A percentile compares a stretch with the other conserved stretches of the same genome.
Evolutionary conservation across 2,329 filamentous ascomycete species (phyloP).

Genomic region (Fusarium longipes): DNA sequence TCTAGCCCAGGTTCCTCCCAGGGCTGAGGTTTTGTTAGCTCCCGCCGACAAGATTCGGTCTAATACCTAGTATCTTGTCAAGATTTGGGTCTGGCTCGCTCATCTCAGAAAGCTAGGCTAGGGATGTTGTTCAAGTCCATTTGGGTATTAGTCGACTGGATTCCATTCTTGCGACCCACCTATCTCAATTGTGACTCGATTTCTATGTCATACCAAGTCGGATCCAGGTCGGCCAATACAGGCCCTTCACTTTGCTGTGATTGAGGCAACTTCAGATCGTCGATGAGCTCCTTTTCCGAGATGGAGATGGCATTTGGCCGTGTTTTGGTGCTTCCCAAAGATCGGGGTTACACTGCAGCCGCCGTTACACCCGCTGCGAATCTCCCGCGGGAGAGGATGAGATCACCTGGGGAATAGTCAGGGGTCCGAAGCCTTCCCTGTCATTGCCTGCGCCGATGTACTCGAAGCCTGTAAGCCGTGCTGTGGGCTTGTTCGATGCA

Average conservation of each 20-base stretch:
- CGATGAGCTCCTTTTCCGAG: conserved; percentile 5
- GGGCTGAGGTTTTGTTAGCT: conserved; percentile 13
- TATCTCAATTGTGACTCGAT: background rate
- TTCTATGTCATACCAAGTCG: conserved; percentile 14
- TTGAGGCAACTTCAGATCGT: conserved; percentile 2
- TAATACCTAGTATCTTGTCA: background rate
- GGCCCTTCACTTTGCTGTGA: background rate
- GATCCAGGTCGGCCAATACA: conserved; percentile 2
- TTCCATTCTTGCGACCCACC: conserved; percentile 4
- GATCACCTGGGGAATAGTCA: conserved; percentile 27
- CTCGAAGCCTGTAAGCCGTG: background rate
- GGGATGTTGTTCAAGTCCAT: background rate
- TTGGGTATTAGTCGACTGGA: background rate
- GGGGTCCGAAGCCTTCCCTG: conserved; percentile 12
- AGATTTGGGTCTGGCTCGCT: background rate
- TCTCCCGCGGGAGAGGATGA: conserved; percentile 17
- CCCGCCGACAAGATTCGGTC: conserved; percentile 10
- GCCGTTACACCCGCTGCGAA: conserved; percentile 32
- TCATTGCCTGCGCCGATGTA: background rate
- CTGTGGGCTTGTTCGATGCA: background rate
- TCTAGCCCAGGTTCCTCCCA: conserved; percentile 9
- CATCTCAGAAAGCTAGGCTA: background rate
- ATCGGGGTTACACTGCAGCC: conserved; percentile 40
- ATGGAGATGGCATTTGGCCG: conserved; percentile 2
- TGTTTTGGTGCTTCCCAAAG: conserved; percentile 15